Evolutionary conservation across 1,139 yeast genomes (phyloP), one percentile per base, ranked within the genome.

Genomic region (Protomyces pachydermus): DNA sequence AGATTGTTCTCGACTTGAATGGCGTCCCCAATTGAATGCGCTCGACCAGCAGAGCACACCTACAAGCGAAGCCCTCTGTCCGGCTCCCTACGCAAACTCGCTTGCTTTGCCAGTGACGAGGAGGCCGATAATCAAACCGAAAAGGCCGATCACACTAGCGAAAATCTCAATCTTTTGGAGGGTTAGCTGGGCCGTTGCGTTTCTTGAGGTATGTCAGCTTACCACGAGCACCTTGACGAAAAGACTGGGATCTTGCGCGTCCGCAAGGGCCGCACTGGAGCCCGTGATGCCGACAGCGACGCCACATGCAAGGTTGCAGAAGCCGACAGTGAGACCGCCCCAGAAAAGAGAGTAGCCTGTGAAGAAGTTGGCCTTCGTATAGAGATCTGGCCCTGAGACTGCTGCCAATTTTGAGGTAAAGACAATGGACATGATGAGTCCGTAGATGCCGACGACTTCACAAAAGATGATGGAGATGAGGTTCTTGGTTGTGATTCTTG

Each of bases 371-470:
- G 87, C 89, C 72, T 85, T 85, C n/a, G 96, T 84, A 73, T 79
- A 85, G 66, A 91, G 77, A 35, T 78, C 80, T 34, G 82, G 76
- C 10, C 84, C 79, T 6, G 90, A 85, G 39, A 88, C 93, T 66
- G 79, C 78, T n/a, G 90, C 83, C 71, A 93, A 80, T 75, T 93
- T 93, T 32, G 98, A 84, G 20, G 96, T 88, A 73, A 93, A 93
- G 52, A 95, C 98, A 81, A 95, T 95, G 60, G 98, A 95, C 90
- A 93, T 93, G 75, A 95, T 95, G 70, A 95, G 84, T 8, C 98
- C 98, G 74, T 95, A 95, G 75, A 95, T 95, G 69, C 98, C 99
- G 67, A 95, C 99, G 70, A 95, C 98, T 78, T 95, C 99, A 81
- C 98, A 95, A 81, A 95, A 95, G 79, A 95, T 95, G 76, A 95